Base-by-base conservation (phyloP, 768 basidiomycete species). In the Rubroboletus pulcherrimus region DNA sequence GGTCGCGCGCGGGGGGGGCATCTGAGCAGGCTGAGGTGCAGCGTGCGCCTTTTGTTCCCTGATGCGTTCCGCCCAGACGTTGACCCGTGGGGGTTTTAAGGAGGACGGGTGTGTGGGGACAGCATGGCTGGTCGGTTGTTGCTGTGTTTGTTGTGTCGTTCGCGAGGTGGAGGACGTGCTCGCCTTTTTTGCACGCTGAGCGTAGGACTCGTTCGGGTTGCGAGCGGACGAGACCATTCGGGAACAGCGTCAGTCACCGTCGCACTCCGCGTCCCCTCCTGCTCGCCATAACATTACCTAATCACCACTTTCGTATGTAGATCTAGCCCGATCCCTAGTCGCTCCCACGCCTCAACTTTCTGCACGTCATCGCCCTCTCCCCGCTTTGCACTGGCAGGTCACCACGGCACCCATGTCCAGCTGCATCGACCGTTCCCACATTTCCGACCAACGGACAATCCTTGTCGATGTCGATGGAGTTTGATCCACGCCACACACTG, bases 131-230 rank as follows among this genome's bases (percentile, higher is more conserved):
- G 53, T 34, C 0, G 21, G 42, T 26, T 43, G 63, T 48, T 33
- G 56, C 24, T 44, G 49, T 26, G 30, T 60, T 45, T 43, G 47
- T 2, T 45, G 44, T 12, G 49, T 35, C 8, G 43, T 15, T 24
- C 24, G 46, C 29, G 44, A 5, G 33, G 35, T 15, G 7, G 61
- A 40, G 29, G 64, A 55, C 41, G 55, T 40, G 46, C 49, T 61
- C 50, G 78, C 78, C 63, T 75, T 79, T 71, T 76, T 80, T 55
- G 78, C 81, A 43, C 76, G 77, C 48, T 82, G 76, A 37, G 81
- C 81, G 60, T 86, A 87, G 30, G 85, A 86, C 47, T 83, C 75
- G 54, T 75, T 67, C 59, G 74, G 74, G 41, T 68, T 69, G 49
- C 71, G 71, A 54, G 67, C 63, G 45, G 63, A 71, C 59, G 69